phyloP scores from a whole-genome alignment of 305 asterid genomes.

The Fraxinus velutina region DNA sequence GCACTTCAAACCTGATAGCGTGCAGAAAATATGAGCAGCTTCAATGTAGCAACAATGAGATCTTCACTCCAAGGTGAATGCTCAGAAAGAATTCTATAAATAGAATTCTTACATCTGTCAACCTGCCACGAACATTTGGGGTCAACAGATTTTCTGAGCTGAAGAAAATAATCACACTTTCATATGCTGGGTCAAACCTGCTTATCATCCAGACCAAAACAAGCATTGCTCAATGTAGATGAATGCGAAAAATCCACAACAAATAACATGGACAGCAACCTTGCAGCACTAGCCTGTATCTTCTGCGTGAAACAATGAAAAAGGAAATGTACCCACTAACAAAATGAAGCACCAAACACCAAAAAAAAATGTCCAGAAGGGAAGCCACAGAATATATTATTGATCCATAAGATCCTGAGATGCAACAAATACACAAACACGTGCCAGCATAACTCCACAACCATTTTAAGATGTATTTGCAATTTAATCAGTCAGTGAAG shows the following conservation, averaged over 20 bases:
- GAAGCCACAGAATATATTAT: conserved; percentile 3
- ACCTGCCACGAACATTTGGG: conserved; percentile 47
- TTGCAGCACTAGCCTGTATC: conserved; percentile 71
- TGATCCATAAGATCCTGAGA: conserved; percentile 15
- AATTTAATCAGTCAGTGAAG: conserved; percentile 4
- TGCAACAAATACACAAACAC: conserved; percentile 17
- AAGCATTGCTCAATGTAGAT: conserved; percentile 46
- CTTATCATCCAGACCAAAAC: conserved; percentile 79
- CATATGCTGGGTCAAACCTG: conserved; percentile 49
- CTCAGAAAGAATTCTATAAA: conserved; percentile 56
- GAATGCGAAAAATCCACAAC: conserved; percentile 48
- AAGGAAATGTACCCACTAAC: conserved; percentile 19
- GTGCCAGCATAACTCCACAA: conserved; percentile 3
- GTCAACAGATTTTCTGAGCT: conserved; percentile 21
- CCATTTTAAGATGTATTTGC: not conserved
- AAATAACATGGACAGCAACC: conserved; percentile 68
- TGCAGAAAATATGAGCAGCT: conserved; percentile 74
- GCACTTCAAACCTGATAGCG: conserved; percentile 57
- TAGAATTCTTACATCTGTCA: conserved; percentile 51
- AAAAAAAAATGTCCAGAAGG: conserved; percentile 1
- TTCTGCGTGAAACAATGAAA: conserved; percentile 45
- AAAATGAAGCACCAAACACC: not conserved
- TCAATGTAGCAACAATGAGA: conserved; percentile 53
- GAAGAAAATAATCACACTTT: conserved; percentile 19
- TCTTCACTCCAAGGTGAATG: conserved; percentile 60